Conservation (phyloP, 192 early-diverging fungal genomes). For the Backusella tarrabulga region DNA sequence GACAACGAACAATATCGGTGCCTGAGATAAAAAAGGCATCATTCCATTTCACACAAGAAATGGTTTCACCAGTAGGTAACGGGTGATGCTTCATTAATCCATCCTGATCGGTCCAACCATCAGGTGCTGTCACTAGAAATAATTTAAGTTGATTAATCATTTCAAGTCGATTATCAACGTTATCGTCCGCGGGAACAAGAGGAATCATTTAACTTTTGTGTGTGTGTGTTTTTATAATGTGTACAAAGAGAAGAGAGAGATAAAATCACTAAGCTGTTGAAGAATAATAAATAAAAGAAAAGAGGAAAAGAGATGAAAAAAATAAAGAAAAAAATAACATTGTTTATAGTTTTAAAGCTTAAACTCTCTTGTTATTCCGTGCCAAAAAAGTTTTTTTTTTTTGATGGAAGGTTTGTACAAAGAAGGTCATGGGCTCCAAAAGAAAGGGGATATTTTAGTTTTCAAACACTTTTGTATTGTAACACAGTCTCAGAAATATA, state of each 20-base stretch:
- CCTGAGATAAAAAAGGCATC: slow-evolving; percentile 90
- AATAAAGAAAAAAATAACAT: slow-evolving; percentile 12
- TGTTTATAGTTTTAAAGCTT: slow-evolving; percentile 2
- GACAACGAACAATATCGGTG: slow-evolving; percentile 93
- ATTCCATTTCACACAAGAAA: slow-evolving; percentile 94
- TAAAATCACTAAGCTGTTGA: neutral
- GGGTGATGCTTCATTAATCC: slow-evolving; percentile 52
- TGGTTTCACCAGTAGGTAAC: slow-evolving; percentile 80
- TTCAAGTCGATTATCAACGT: slow-evolving; percentile 24
- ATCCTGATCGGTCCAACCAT: slow-evolving; percentile 57
- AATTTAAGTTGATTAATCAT: slow-evolving; percentile 48
- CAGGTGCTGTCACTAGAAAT: slow-evolving; percentile 65
- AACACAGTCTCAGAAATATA: slow-evolving; percentile 4
- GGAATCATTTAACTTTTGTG: neutral
- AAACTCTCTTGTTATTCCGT: too few species aligned
- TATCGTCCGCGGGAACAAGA: slow-evolving; percentile 18
- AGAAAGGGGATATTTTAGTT: neutral
- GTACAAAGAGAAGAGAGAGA: neutral
- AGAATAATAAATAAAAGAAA: slow-evolving; percentile 1
- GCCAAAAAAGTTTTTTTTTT: slow-evolving; percentile 14
- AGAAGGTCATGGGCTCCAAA: neutral
- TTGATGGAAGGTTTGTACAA: slow-evolving; percentile 2
- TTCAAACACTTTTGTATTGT: slow-evolving; percentile 19
- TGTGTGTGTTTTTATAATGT: neutral
- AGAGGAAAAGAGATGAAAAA: neutral